These are phyloP conservation scores for Quercus cerris DNA, from an alignment of 306 rosid genomes.

Conservation along the genomic window DNA sequence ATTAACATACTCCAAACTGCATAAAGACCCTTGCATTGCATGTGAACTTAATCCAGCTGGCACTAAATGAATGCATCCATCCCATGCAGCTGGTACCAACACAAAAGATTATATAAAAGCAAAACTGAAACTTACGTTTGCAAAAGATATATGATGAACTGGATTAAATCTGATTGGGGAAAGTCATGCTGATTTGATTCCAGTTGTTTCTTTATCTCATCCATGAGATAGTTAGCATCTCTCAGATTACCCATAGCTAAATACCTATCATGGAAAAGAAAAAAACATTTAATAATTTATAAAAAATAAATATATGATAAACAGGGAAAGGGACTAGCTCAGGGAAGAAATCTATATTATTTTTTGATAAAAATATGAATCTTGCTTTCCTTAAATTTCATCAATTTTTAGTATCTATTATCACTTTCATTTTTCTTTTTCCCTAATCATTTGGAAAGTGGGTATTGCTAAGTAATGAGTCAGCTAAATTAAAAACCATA, in stretches of 20 bases:
- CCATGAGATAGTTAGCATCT: constrained; percentile 79
- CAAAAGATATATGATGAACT: constrained; percentile 70
- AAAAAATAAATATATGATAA: constrained; percentile 18
- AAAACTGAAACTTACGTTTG: constrained; percentile 59
- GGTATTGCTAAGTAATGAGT: background rate
- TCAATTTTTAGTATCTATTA: background rate
- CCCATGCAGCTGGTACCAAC: constrained; percentile 1
- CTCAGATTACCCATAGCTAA: constrained; percentile 75
- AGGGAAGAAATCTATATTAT: background rate
- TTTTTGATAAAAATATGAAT: background rate
- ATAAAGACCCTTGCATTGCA: constrained; percentile 1
- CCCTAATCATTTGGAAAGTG: background rate
- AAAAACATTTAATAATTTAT: constrained; percentile 1
- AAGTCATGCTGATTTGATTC: constrained; percentile 43
- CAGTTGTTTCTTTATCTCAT: constrained; percentile 69
- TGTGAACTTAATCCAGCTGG: background rate
- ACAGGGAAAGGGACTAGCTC: background rate
- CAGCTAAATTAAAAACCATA: background rate
- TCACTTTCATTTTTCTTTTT: background rate
- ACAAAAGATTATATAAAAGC: constrained; percentile 7
- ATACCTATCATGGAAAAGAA: constrained; percentile 52
- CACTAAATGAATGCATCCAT: constrained; percentile 3
- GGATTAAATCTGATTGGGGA: constrained; percentile 71
- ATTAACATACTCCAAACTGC: background rate
- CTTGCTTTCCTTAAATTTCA: background rate